These are phyloP conservation scores for Xylariaceae sp. DNA, from an alignment of 2,329 filamentous ascomycete species.

Conservation along the genomic window DNA sequence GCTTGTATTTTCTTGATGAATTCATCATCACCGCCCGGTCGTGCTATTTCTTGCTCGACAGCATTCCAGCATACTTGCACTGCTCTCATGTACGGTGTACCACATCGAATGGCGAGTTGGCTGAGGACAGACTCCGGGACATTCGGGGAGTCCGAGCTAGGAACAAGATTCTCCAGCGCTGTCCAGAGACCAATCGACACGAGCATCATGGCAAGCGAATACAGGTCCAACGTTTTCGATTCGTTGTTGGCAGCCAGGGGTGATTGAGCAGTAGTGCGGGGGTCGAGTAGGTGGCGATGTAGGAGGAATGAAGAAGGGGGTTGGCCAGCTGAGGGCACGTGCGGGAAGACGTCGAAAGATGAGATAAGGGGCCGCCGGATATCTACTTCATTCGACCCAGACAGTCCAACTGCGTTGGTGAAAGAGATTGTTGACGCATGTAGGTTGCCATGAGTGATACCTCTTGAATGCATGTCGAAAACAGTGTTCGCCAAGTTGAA, in stretches of 20 bases:
- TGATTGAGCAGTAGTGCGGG: slow-evolving; percentile 45
- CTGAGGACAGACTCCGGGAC: slow-evolving; percentile 58
- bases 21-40: slow-evolving; percentile 43
- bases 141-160: slow-evolving; percentile 42
- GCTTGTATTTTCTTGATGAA: slow-evolving; percentile 50
- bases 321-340: slow-evolving; percentile 35
- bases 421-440: slow-evolving; percentile 64
- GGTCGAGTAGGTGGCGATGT: slow-evolving; percentile 64
- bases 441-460: slow-evolving; percentile 66
- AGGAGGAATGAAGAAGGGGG: slow-evolving; percentile 36
- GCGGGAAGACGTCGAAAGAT: slow-evolving; percentile 68
- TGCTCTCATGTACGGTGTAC: slow-evolving; percentile 69
- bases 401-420: slow-evolving; percentile 42
- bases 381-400: slow-evolving; percentile 46
- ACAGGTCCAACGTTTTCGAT: slow-evolving; percentile 60
- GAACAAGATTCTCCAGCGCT: slow-evolving; percentile 52
- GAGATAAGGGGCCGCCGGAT: slow-evolving; percentile 65
- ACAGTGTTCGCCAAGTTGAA: slow-evolving; percentile 67
- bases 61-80: slow-evolving; percentile 67
- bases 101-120: slow-evolving; percentile 62
- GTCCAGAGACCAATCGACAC: slow-evolving; percentile 74
- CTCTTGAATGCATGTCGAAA: slow-evolving; percentile 65
- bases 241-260: slow-evolving; percentile 47
- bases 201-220: slow-evolving; percentile 67
- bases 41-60: slow-evolving; percentile 57